Percentiles rank a stretch among this genome's conserved stretches.
phyloP scores from a whole-genome alignment of 108 stramenopile genomes.

The Schizochytrium sp. region DNA sequence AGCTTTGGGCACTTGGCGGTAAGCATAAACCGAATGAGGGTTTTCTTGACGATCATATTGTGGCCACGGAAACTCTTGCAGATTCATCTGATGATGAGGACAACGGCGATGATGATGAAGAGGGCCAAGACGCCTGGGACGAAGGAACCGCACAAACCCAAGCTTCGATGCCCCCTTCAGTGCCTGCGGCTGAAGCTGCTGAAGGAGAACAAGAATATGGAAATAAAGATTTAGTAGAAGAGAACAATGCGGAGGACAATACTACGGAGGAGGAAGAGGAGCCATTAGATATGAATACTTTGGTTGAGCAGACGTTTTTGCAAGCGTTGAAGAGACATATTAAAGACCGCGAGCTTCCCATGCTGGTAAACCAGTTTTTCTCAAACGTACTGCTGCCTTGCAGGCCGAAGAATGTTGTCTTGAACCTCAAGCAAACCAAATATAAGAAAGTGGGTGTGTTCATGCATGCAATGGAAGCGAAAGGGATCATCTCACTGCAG shows the following conservation, averaged over 20 bases:
- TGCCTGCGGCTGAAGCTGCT: neutral
- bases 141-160: neutral
- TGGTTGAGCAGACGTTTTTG: conserved; percentile 11
- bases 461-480: neutral
- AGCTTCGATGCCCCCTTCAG: neutral
- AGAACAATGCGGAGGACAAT: neutral
- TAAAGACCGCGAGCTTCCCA: conserved; percentile 17
- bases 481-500: neutral
- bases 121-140: neutral
- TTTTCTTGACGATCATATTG: neutral
- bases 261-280: neutral
- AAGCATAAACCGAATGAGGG: neutral
- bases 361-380: conserved; percentile 9
- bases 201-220: neutral
- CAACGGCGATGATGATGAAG: neutral
- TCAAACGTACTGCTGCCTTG: conserved; percentile 26
- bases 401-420: neutral
- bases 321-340: conserved; percentile 10
- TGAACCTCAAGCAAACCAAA: conserved; percentile 21
- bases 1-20: conserved; percentile 36
- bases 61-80: neutral
- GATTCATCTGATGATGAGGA: neutral
- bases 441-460: conserved; percentile 18
- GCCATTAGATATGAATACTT: neutral
- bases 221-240: no score